A percentile compares a stretch with the other conserved stretches of the same genome.
Evolutionary conservation across 75 land plant species (phyloP).

Genomic region (Picea glauca): DNA sequence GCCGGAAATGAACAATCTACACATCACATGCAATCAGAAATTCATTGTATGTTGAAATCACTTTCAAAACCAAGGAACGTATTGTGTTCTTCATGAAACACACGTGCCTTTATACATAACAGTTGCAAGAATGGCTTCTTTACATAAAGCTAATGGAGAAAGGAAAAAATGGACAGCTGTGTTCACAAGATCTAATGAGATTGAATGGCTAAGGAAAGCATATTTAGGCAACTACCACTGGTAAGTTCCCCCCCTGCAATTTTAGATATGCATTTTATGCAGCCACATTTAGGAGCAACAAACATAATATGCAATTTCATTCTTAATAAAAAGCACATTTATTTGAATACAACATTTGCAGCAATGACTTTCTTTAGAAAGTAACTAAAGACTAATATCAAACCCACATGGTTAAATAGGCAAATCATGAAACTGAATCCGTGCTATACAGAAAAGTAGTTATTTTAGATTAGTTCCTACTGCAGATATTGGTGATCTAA

Average conservation of each 20-base stretch:
- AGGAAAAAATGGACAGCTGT: not conserved
- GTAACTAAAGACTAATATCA: too few species aligned
- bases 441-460: too few species aligned
- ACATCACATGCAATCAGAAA: conserved; percentile 8
- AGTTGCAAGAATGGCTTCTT: not conserved
- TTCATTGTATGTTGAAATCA: not conserved
- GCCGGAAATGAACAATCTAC: conserved; percentile 47
- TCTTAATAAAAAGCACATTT: too few species aligned
- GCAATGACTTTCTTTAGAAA: too few species aligned
- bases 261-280: not conserved
- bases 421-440: too few species aligned
- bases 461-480: not conserved
- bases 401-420: too few species aligned
- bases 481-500: conserved; percentile 11
- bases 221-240: not conserved
- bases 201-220: not conserved
- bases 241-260: not conserved
- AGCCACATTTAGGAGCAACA: not conserved
- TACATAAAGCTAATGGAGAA: not conserved
- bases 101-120: not conserved
- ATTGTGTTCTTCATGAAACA: not conserved
- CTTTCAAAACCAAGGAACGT: not conserved
- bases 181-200: not conserved
- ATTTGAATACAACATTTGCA: too few species aligned
- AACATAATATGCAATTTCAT: not conserved